phyloP scores from a whole-genome alignment of 1,284 basidiomycete species.

The Tetrapyrgos nigripes region DNA sequence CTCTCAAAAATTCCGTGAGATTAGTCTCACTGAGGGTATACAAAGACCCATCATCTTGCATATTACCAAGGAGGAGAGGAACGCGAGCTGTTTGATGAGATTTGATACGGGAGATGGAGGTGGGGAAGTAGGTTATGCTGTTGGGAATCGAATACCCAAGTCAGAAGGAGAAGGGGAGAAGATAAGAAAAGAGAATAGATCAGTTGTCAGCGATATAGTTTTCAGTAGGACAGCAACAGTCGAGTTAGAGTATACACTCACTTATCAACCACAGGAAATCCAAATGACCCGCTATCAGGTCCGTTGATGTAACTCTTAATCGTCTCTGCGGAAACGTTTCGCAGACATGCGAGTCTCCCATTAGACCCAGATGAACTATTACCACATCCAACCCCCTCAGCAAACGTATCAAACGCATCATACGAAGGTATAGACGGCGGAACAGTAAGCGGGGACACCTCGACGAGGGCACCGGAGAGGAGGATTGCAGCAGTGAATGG shows the following conservation, averaged over 20 bases:
- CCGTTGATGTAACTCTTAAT: neutral
- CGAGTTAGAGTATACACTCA: neutral
- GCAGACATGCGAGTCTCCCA: neutral
- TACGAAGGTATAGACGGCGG: neutral
- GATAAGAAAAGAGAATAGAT: neutral
- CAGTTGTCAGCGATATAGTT: no score
- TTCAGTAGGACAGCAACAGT: no score
- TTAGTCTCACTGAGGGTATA: neutral
- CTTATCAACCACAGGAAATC: neutral
- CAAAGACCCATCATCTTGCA: neutral
- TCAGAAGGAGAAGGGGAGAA: neutral
- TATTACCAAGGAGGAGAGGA: neutral
- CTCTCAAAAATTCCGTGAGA: no score
- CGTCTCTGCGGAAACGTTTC: neutral
- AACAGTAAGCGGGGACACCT: neutral
- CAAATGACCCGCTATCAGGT: neutral
- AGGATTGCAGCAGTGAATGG: neutral
- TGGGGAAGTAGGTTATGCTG: neutral
- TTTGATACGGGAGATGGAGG: neutral
- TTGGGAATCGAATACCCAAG: no score
- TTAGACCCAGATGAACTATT: neutral
- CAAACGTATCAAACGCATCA: conserved; percentile 17
- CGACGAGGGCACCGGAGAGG: neutral
- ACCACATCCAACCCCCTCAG: conserved; percentile 13
- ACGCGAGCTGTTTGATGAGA: neutral